Evolutionary conservation across 73 alveolate genomes (phyloP).

Genomic region (Urostyla sp.): DNA sequence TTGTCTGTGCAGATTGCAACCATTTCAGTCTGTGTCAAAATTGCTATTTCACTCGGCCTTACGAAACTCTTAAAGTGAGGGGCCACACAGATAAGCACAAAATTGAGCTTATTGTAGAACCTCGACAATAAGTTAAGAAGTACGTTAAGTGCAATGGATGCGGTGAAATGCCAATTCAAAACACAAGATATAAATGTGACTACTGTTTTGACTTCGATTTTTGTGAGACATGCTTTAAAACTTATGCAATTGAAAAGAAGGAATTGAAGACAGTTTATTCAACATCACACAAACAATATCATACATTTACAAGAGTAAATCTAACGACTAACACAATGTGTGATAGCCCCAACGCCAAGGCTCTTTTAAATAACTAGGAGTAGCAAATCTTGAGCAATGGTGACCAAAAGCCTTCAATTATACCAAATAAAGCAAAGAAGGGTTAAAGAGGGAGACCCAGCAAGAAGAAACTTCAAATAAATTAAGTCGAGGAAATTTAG

Average conservation of each 20-base stretch:
- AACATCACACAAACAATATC: conserved; percentile 60
- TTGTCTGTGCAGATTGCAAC: conserved; percentile 82
- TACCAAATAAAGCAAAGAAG: no score
- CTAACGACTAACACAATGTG: conserved; percentile 7
- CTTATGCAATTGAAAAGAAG: conserved; percentile 11
- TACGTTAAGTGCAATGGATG: conserved; percentile 58
- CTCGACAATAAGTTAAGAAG: conserved; percentile 49
- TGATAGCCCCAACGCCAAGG: neutral
- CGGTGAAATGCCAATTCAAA: conserved; percentile 50
- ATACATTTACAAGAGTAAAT: conserved; percentile 50
- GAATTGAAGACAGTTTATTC: conserved; percentile 46
- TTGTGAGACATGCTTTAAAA: conserved; percentile 54
- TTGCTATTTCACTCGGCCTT: conserved; percentile 72
- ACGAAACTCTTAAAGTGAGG: conserved; percentile 49
- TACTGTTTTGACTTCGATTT: conserved; percentile 64
- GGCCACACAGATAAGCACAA: conserved; percentile 67
- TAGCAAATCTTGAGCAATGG: no score
- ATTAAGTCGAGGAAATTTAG: no score
- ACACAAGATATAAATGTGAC: conserved; percentile 55
- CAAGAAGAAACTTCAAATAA: no score
- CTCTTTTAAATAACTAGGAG: no score
- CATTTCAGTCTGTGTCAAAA: conserved; percentile 78
- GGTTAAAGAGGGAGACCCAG: neutral
- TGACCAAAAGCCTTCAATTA: no score
- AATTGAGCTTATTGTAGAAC: conserved; percentile 63